Evolutionary conservation across 257 asterid species (phyloP), one percentile per base, ranked within the genome.

Genomic region (Echites panduratus): DNA sequence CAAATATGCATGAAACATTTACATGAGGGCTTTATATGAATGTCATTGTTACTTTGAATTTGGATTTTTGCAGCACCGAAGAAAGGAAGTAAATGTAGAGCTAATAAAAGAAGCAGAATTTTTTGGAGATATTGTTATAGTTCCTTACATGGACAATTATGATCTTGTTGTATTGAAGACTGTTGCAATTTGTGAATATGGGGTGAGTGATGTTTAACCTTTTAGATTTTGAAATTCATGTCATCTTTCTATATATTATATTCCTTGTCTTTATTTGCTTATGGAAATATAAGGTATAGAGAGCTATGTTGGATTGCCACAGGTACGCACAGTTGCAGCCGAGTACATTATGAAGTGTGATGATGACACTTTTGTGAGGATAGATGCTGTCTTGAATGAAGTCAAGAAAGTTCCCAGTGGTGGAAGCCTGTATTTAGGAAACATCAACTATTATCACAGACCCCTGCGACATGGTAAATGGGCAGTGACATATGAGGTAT

Each of bases 401-500:
- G 90, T 85, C 73, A 84, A 78, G 84, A 94, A 87, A 78, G 78
- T 85, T 54, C 82, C 3, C 56, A 78, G 43, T 68, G 88, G 82
- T 68, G 78, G 77, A 87, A 87, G 93, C 83, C 85, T 91, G 76
- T 94, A 94, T 70, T 75, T 94, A 35, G 99, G 99, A 76, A 94
- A 94, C 81, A 87, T 91, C 81, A 94, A 94, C 80, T 94, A 89
- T 84, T 85, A 91, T 77, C 97, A 91, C 89, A 86, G 78, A 83
- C 97, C 99, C 80, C 82, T 91, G 73, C 82, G 99, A 63, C 88
- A 88, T 80, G 97, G 99, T 76, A 94, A 94, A 91, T 94, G 97
- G 96, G 96, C 97, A n/a, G 97, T 94, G 68, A 89, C 96, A 17
- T 94, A 89, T 83, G 96, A 91, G 97, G 98, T 93, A 79, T 59